A percentile compares a stretch with the other conserved stretches of the same genome.
Conservation (phyloP, 2,329 filamentous ascomycete species). For the Fusarium continuum region DNA sequence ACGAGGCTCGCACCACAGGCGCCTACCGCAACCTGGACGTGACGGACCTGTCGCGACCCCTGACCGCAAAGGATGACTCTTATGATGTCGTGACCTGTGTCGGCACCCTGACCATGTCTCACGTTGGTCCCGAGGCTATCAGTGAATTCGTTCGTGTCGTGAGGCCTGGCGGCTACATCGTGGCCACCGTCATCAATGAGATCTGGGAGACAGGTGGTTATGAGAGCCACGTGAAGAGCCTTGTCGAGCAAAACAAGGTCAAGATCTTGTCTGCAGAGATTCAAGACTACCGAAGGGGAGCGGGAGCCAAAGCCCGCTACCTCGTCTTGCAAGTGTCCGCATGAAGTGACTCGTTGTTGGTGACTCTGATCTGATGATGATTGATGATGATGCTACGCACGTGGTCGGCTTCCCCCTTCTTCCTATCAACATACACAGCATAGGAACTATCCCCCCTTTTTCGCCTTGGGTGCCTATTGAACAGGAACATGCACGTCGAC, state of each 20-base stretch:
- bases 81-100: slow-evolving; percentile 64
- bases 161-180: slow-evolving; percentile 57
- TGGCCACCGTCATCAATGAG: slow-evolving; percentile 60
- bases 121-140: slow-evolving; percentile 61
- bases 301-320: slow-evolving; percentile 46
- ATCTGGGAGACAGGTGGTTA: slow-evolving; percentile 61
- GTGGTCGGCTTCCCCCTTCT: slow-evolving; percentile 2
- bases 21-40: slow-evolving; percentile 57
- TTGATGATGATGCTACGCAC: slow-evolving; percentile 4
- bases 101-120: slow-evolving; percentile 64
- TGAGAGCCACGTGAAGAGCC: slow-evolving; percentile 51
- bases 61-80: slow-evolving; percentile 50
- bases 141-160: slow-evolving; percentile 60
- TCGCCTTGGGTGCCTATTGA: not conserved
- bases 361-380: slow-evolving; percentile 19
- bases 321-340: slow-evolving; percentile 43
- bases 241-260: slow-evolving; percentile 42
- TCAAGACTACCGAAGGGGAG: slow-evolving; percentile 47
- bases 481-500: not conserved
- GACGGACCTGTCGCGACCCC: slow-evolving; percentile 57
- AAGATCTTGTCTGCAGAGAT: slow-evolving; percentile 44
- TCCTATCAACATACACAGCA: slow-evolving; percentile 7
- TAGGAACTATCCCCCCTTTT: not conserved
- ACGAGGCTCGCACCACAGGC: slow-evolving; percentile 58
- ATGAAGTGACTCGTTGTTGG: slow-evolving; percentile 14